These are phyloP conservation scores for Mortierella sp. DNA, from an alignment of 371 early-diverging fungal species.

Conservation along the genomic window DNA sequence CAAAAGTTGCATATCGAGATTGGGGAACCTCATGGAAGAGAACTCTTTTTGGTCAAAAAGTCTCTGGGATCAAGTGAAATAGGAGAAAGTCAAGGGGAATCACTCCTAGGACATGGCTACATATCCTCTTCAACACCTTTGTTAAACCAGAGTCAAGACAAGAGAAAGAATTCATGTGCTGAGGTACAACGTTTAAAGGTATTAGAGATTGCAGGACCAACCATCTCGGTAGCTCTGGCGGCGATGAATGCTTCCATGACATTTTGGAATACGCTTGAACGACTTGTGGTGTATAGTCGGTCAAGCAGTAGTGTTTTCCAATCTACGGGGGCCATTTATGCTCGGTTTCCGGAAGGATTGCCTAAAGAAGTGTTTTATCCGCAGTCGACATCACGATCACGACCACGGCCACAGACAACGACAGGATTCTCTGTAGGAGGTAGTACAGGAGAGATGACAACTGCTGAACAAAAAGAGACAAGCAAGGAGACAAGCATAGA, in stretches of 20 bases:
- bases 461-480: not conserved
- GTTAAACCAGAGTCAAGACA: no score
- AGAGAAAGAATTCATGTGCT: no score
- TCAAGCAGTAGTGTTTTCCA: no score
- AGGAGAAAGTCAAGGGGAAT: not conserved
- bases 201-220: conserved; percentile 22
- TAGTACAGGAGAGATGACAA: not conserved
- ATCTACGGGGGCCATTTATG: no score
- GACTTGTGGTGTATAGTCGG: not conserved
- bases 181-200: not conserved
- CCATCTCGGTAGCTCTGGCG: conserved; percentile 10
- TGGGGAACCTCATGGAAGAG: conserved; percentile 9
- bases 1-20: conserved; percentile 20
- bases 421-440: no score
- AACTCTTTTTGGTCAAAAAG: conserved; percentile 19
- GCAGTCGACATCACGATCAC: conserved; percentile 13
- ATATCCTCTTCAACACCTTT: no score
- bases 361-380: no score
- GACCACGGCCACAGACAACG: not conserved
- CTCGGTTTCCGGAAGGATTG: no score
- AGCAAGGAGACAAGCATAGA: not conserved
- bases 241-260: conserved; percentile 9
- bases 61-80: not conserved
- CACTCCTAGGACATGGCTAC: no score
- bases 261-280: conserved; percentile 6